Percentiles rank a stretch among this genome's conserved stretches.
Conservation (phyloP, 2,329 filamentous ascomycete genomes). For the Calonectria pseudoreteaudii region DNA sequence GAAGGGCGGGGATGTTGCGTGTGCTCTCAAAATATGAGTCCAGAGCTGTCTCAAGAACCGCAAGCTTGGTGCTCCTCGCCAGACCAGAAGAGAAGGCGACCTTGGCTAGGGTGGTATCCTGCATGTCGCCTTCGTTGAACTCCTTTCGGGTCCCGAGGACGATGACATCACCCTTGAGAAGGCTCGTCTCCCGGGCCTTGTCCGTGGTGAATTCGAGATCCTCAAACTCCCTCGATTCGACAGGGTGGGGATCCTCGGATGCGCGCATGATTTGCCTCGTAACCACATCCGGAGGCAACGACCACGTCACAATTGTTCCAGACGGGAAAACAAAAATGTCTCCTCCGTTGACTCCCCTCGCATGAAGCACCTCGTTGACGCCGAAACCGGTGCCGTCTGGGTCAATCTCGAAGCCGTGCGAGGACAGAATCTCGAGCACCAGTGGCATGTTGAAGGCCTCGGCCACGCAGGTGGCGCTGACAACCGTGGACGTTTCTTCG, state of each 20-base stretch:
- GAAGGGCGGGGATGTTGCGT: conserved; percentile 80
- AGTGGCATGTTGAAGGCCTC: conserved; percentile 73
- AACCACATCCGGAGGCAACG: conserved; percentile 80
- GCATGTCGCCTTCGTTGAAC: conserved; percentile 54
- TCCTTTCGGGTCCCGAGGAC: conserved; percentile 82
- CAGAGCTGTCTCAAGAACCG: conserved; percentile 87
- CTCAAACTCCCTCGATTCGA: conserved; percentile 81
- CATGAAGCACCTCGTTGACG: conserved; percentile 72
- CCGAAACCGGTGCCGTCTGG: conserved; percentile 72
- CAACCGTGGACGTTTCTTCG: conserved; percentile 56
- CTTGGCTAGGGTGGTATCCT: conserved; percentile 82
- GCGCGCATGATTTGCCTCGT: conserved; percentile 80
- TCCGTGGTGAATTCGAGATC: conserved; percentile 90
- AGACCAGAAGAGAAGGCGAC: conserved; percentile 97
- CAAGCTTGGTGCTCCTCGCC: conserved; percentile 91
- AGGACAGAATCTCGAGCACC: conserved; percentile 68
- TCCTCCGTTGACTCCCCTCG: conserved; percentile 72
- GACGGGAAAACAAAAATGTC: conserved; percentile 98
- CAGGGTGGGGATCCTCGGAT: conserved; percentile 78
- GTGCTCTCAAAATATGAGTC: conserved; percentile 89
- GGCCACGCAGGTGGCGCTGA: conserved; percentile 72
- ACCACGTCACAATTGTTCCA: conserved; percentile 94
- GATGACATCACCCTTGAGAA: conserved; percentile 88
- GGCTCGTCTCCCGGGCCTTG: conserved; percentile 76
- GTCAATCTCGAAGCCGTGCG: conserved; percentile 71